Base-by-base conservation (phyloP, 2,329 filamentous ascomycete genomes). In the Phyllosticta ampelicida region DNA sequence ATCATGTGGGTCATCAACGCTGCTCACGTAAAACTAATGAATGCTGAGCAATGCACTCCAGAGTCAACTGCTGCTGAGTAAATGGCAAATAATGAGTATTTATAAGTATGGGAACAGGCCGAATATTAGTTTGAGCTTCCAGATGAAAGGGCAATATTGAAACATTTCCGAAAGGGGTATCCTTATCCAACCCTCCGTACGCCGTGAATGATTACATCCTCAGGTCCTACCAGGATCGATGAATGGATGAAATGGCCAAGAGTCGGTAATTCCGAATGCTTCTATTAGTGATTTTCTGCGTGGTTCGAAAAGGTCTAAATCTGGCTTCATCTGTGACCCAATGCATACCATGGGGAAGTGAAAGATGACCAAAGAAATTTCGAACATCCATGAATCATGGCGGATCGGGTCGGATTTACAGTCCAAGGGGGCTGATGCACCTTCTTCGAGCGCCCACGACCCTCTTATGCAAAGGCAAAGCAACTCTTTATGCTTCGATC, bases 401-500 rank as follows among this genome's bases (percentile, higher is more conserved):
- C 6, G 13, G 36, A n/a, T n/a, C n/a, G 36, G 13, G 36, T 44
- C 36, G 36, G 36, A 44, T 44, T 44, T 44, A 44, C 36, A 44
- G 36, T 8, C 36, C 36, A n/a, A 44, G 16, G 36, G n/a, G 36
- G n/a, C 36, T 44, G 13, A 44, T n/a, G 13, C n/a, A n/a, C 36
- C 16, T 13, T 44, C 36, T 44, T 44, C 16, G 36, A 18, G n/a
- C n/a, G 36, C 36, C 36, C 13, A 44, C 36, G 16, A 2, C 36
- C 6, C 4, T 44, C 36, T 44, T 44, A 13, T 44, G 13, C 4
- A 16, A n/a, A 13, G 13, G 26, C 16, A 21, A 51, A 19, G 16
- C 48, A 19, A 51, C 11, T 26, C 21, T 51, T 19, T 54, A 58
- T 26, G 75, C 60, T 62, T 86, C 80, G 61, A 90, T 87, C 65